phyloP scores from a whole-genome alignment of 1,139 yeast species.

The Pichia sp. region DNA sequence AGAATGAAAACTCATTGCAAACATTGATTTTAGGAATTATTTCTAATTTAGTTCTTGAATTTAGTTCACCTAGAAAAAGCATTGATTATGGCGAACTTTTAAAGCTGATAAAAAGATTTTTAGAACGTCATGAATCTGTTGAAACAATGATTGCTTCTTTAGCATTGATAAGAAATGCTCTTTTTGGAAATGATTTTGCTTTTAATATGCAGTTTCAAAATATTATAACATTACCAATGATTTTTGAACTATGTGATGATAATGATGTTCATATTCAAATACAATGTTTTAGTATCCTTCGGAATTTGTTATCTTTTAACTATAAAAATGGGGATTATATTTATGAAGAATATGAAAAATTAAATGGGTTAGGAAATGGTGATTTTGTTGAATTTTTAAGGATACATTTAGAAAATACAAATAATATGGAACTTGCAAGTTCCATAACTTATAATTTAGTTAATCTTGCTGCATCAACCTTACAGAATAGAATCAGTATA shows the following conservation, averaged over 20 bases:
- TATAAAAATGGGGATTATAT: slow-evolving; percentile 42
- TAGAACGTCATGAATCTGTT: slow-evolving; percentile 27
- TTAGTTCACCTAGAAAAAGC: slow-evolving; percentile 36
- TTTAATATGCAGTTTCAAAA: slow-evolving; percentile 32
- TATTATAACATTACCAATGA: slow-evolving; percentile 43
- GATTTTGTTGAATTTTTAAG: slow-evolving; percentile 35
- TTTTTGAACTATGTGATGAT: slow-evolving; percentile 48
- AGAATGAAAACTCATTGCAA: slow-evolving; percentile 42
- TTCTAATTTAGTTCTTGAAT: slow-evolving; percentile 75
- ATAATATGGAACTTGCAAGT: slow-evolving; percentile 35
- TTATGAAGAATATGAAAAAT: slow-evolving; percentile 30
- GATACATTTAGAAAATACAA: slow-evolving; percentile 29
- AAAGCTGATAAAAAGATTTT: slow-evolving; percentile 38
- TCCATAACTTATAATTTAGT: slow-evolving; percentile 50
- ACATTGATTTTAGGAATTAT: slow-evolving; percentile 61
- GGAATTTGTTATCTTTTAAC: slow-evolving; percentile 71
- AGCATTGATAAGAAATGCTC: slow-evolving; percentile 52
- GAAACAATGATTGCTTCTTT: slow-evolving; percentile 42
- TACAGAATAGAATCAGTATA: slow-evolving; percentile 41
- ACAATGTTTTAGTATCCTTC: slow-evolving; percentile 62
- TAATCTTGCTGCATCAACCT: slow-evolving; percentile 52
- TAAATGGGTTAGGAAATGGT: slow-evolving; percentile 21
- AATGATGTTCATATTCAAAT: slow-evolving; percentile 52
- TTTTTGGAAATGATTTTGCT: slow-evolving; percentile 39
- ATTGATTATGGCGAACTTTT: slow-evolving; percentile 37